Base-by-base conservation (phyloP, 148 eudicot species). In the Oxyria digyna region DNA sequence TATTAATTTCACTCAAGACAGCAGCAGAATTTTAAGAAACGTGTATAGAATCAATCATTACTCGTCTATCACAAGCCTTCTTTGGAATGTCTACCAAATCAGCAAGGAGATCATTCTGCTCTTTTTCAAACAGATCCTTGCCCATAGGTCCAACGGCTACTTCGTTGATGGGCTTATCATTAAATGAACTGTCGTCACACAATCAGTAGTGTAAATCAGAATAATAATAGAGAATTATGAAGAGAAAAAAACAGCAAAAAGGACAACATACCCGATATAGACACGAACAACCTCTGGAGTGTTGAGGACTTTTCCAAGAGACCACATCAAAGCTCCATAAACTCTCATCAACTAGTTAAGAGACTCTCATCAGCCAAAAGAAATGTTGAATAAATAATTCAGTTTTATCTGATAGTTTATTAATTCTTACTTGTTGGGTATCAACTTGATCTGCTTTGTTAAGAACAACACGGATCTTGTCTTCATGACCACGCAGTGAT, bases 321-420 rank as follows among this genome's bases (percentile, higher is more conserved):
- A 91, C 97, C 97, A 91, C 97, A 91, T 91, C 75, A 91, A 74
- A 12, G 97, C 97, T 42, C 97, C 97, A 77, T 91, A 91, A 0
- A 88, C 97, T 77, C 97, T 76, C 97, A 91, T 91, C n/a, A 91
- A 67, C 97, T 91, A 72, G 11, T 46, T 78, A 74, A 76, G 29
- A 41, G 41, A 69, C 3, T 46, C 52, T 45, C 17, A 20, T 70
- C 55, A 26, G 10, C 52, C 20, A 46, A 46, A n/a, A 24, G 14
- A 52, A 21, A 52, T 52, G 29, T 10, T 52, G 62, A 8, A 52
- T 24, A 9, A 49, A 49, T 52, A 10, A 52, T 23, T 21, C 14
- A 1, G 31, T 20, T 18, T 49, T 21, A 49, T 46, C n/a, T 0
- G 6, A 26, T 49, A 21, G 26, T 18, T 50, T 27, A 49, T n/a